Evolutionary conservation across 192 early-diverging fungal genomes (phyloP), one percentile per base, ranked within the genome.

Genomic region (Polychytrium aggregatum): DNA sequence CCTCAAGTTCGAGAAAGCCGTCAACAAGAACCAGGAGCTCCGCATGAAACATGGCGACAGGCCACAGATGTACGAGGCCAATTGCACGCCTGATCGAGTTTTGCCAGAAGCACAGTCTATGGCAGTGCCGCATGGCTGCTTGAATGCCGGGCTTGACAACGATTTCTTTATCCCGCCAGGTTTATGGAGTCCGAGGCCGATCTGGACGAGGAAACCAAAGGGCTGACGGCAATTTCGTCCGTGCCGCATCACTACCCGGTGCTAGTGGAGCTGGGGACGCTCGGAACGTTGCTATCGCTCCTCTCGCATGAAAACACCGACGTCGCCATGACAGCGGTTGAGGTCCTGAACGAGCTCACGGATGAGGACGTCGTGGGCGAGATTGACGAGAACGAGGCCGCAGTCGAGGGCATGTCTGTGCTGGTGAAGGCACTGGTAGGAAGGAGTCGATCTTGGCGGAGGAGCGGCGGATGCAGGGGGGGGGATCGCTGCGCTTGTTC

Each of bases 151-250:
- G n/a, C n/a, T n/a, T n/a, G n/a, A n/a, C n/a, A n/a, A n/a, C n/a
- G n/a, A n/a, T n/a, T n/a, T n/a, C n/a, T n/a, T n/a, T n/a, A n/a
- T n/a, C n/a, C 34, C 37, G 13, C 0, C 52, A 67, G 74, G 41
- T 97, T 97, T 63, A 85, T 93, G 55, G 91, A 95, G 46, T 95
- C 91, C 24, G 95, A 98, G 60, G 81, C 87, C 9, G 92, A 95
- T 55, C 67, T 98, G 27, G 92, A 92, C 50, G 88, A 92, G 53
- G 86, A 86, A 30, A 80, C 95, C 37, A 85, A 90, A 48, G 67
- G 62, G 26, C 59, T 98, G 41, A 60, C 82, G 51, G 69, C 76
- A 16, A 56, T 90, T 36, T 82, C 88, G 8, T 82, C 85, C 42
- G 82, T 76, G 6, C 90, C 91, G 10, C 80, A 92, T 17, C 61